Conservation (phyloP, 1,139 yeast species). For the Hyphopichia burtonii region DNA sequence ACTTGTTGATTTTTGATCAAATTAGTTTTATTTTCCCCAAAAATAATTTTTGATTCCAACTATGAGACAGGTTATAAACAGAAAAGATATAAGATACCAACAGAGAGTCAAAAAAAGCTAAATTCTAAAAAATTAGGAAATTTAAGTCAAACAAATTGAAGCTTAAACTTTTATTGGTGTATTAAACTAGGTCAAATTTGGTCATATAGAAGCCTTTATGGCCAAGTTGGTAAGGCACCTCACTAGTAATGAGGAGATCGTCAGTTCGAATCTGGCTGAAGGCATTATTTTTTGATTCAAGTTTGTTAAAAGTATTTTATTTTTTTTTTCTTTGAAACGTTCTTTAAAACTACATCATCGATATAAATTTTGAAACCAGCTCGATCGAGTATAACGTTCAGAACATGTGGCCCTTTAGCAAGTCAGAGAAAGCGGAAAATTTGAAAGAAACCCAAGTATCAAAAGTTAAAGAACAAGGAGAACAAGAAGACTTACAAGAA, state of each 20-base stretch:
- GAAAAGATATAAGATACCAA: no score
- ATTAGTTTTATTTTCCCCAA: no score
- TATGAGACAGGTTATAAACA: no score
- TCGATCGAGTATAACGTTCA: no score
- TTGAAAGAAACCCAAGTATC: conserved; percentile 17
- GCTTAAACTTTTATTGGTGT: no score
- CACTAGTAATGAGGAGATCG: conserved; percentile 91
- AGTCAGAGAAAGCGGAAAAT: conserved; percentile 15
- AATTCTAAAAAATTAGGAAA: no score
- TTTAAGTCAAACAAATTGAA: not conserved
- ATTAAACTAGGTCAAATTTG: not conserved
- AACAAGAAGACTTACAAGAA: conserved; percentile 25
- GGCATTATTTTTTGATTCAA: conserved; percentile 45
- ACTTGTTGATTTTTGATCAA: no score
- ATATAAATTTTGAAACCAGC: no score
- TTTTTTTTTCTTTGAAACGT: not conserved
- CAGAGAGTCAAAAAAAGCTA: no score
- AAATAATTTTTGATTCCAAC: no score
- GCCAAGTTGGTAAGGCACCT: conserved; percentile 93
- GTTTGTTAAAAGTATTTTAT: not conserved
- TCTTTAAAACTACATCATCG: no score
- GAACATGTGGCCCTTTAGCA: not conserved
- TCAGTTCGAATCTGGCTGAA: conserved; percentile 84
- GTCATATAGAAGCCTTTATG: conserved; percentile 42
- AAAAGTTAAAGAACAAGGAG: no score